These are phyloP conservation scores for Fusarium musae DNA, from an alignment of 2,329 filamentous ascomycete genomes.

Conservation along the genomic window DNA sequence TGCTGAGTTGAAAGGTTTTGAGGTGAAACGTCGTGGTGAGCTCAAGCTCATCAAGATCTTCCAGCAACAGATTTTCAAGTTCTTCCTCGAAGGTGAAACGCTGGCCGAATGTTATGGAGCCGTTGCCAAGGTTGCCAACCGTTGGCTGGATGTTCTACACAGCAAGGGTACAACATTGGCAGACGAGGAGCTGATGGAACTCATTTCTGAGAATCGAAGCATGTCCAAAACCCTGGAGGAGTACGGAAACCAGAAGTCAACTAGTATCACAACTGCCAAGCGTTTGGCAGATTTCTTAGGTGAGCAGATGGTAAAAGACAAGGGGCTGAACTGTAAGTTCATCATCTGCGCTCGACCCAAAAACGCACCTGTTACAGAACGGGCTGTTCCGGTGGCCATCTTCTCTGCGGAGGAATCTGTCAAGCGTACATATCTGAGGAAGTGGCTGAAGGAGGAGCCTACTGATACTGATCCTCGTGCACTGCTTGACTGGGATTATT, in stretches of 20 bases:
- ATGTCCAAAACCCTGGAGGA: slow-evolving; percentile 98
- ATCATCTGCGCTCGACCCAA: slow-evolving; percentile 92
- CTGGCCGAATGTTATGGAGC: slow-evolving; percentile 89
- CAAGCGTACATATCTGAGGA: slow-evolving; percentile 89
- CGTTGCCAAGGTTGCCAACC: slow-evolving; percentile 94
- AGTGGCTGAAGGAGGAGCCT: slow-evolving; percentile 96
- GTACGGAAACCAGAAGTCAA: slow-evolving; percentile 95
- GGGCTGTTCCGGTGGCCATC: slow-evolving; percentile 94
- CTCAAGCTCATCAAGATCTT: slow-evolving; percentile 99
- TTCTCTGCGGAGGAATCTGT: slow-evolving; percentile 92
- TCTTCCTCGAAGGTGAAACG: slow-evolving; percentile 92
- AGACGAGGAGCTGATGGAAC: slow-evolving; percentile 96
- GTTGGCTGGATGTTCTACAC: slow-evolving; percentile 95
- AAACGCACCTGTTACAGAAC: slow-evolving; percentile 91
- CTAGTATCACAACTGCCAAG: slow-evolving; percentile 97
- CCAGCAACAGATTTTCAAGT: slow-evolving; percentile 99
- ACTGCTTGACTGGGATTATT: slow-evolving; percentile 97
- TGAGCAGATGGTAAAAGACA: slow-evolving; percentile 99
- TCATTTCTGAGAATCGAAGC: slow-evolving; percentile 99
- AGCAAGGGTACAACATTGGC: slow-evolving; percentile 88
- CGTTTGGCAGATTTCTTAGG: slow-evolving; percentile 95
- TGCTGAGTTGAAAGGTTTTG: slow-evolving; percentile 96
- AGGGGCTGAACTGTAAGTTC: slow-evolving; percentile 99
- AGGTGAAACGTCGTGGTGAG: slow-evolving; percentile 96
- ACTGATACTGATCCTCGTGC: slow-evolving; percentile 88